phyloP scores from a whole-genome alignment of 148 eudicot genomes.

The Cornus florida region DNA sequence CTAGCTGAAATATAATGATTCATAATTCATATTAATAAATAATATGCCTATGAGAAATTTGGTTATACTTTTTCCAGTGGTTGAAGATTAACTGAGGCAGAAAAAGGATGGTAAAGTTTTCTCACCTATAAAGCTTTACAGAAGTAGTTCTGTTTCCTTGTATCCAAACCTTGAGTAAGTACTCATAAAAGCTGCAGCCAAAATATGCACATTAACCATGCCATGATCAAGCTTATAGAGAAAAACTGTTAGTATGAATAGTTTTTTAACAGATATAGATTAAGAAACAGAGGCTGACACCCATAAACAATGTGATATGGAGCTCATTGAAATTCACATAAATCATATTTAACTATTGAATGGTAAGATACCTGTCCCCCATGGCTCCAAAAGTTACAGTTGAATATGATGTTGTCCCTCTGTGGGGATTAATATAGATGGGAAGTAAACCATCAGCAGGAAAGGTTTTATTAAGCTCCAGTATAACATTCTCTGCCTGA shows the following conservation, averaged over 20 bases:
- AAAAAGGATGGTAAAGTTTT: not conserved
- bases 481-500: slow-evolving; percentile 86
- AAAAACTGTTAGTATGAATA: slow-evolving; percentile 4
- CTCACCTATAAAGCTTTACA: slow-evolving; percentile 92
- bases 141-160: slow-evolving; percentile 91
- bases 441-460: slow-evolving; percentile 93
- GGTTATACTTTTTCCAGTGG: not conserved
- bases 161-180: slow-evolving; percentile 95
- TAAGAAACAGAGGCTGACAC: not conserved
- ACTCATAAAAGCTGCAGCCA: slow-evolving; percentile 91
- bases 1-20: not conserved
- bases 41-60: not conserved
- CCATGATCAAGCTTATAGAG: too few species aligned
- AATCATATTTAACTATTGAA: slow-evolving; percentile 3
- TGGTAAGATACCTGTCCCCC: slow-evolving; percentile 84
- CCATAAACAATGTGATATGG: not conserved
- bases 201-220: slow-evolving; percentile 16
- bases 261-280: not conserved
- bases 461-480: slow-evolving; percentile 77
- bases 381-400: slow-evolving; percentile 98
- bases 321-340: slow-evolving; percentile 13
- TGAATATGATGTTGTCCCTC: slow-evolving; percentile 62
- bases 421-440: slow-evolving; percentile 78
- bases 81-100: not conserved
- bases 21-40: not conserved